A percentile compares a stretch with the other conserved stretches of the same genome.
These are phyloP conservation scores for Monosporascus sp. DNA, from an alignment of 2,329 filamentous ascomycete species.

Conservation along the genomic window DNA sequence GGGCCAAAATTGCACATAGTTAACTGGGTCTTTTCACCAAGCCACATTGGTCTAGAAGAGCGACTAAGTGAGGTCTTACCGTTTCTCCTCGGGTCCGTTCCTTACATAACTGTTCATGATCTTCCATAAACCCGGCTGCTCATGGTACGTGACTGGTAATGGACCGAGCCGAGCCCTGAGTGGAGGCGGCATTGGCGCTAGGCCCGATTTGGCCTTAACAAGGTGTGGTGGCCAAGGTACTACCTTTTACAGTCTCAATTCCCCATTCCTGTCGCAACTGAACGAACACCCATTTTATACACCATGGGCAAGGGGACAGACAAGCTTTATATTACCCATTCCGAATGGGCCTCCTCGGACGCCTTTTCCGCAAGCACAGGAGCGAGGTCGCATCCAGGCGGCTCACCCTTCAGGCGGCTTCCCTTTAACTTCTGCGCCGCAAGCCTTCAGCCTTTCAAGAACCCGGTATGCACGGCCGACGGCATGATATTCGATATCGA, in stretches of 20 bases:
- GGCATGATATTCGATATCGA: slow-evolving; percentile 94
- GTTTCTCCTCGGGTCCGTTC: no score
- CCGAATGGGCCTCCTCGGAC: slow-evolving; percentile 91
- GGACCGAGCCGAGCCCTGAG: no score
- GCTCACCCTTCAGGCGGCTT: slow-evolving; percentile 74
- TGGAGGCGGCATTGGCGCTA: no score
- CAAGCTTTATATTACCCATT: slow-evolving; percentile 79
- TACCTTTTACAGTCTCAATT: background rate
- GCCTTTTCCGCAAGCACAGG: slow-evolving; percentile 78
- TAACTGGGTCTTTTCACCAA: no score
- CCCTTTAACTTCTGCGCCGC: slow-evolving; percentile 98
- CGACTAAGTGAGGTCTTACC: no score
- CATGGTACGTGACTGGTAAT: no score
- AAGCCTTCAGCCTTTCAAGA: slow-evolving; percentile 88
- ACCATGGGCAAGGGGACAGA: slow-evolving; percentile 50
- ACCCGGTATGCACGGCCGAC: slow-evolving; percentile 83
- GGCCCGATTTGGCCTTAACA: no score
- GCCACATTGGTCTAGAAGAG: no score
- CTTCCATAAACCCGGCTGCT: no score
- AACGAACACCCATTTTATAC: background rate
- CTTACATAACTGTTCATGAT: no score
- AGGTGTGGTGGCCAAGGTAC: no score
- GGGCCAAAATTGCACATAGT: no score
- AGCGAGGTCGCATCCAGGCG: slow-evolving; percentile 47
- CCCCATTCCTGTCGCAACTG: background rate